Conservation (phyloP, 2,329 filamentous ascomycete species). For the Penicillium vulpinum region DNA sequence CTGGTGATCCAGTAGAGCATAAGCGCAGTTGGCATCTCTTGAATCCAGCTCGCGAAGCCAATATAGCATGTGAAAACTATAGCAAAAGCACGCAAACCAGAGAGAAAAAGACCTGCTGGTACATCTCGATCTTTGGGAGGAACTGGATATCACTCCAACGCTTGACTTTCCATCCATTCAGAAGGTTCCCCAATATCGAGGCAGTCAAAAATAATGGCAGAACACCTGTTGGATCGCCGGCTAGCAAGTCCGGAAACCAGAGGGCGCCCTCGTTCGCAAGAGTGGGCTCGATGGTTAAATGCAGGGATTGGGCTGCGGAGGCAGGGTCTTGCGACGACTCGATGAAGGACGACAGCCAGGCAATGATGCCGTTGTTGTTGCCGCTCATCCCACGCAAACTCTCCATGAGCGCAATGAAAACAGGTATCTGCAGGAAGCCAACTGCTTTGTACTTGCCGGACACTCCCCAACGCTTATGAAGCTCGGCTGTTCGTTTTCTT, state of each 20-base stretch:
- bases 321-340: slow-evolving; percentile 16
- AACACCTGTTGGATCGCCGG: slow-evolving; percentile 52
- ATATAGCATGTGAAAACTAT: slow-evolving; percentile 43
- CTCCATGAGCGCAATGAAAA: slow-evolving; percentile 52
- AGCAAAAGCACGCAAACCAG: slow-evolving; percentile 32
- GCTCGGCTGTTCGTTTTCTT: slow-evolving; percentile 21
- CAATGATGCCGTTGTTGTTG: slow-evolving; percentile 41
- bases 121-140: slow-evolving; percentile 30
- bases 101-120: slow-evolving; percentile 24
- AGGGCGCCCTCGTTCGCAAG: slow-evolving; percentile 59
- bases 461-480: slow-evolving; percentile 41
- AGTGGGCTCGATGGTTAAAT: slow-evolving; percentile 46
- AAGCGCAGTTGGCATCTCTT: slow-evolving; percentile 47
- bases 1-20: slow-evolving; percentile 55
- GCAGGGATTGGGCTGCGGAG: slow-evolving; percentile 22
- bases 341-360: slow-evolving; percentile 35
- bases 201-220: slow-evolving; percentile 53
- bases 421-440: slow-evolving; percentile 44
- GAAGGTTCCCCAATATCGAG: slow-evolving; percentile 52
- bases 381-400: slow-evolving; percentile 51
- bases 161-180: slow-evolving; percentile 30
- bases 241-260: slow-evolving; percentile 61
- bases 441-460: slow-evolving; percentile 34
- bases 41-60: slow-evolving; percentile 32
- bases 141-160: slow-evolving; percentile 25